Base-by-base conservation (phyloP, 2,329 filamentous ascomycete species). In the Botrytis aclada region DNA sequence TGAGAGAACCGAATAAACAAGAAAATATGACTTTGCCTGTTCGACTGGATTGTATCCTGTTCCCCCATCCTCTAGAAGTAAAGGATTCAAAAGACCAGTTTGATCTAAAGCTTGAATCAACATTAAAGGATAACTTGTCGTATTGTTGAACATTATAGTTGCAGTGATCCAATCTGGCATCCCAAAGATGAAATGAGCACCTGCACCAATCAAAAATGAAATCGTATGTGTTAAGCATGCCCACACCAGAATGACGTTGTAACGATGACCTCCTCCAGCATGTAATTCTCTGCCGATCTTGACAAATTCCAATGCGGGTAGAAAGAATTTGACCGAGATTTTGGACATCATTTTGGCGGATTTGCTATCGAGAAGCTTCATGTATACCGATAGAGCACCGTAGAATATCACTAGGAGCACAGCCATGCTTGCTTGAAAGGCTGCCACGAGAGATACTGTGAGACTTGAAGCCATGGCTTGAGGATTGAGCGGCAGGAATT, bases 11-110 rank as follows among this genome's bases (percentile, higher is more conserved):
- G 89, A 86, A 75, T 89, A 91, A 73, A 92, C 86, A 5, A 92
- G 81, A 77, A 92, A 91, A 79, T 90, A 92, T 22, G 87, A 88
- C 78, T 90, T 88, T 10, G 89, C 89, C 16, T 89, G 83, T 70
- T 87, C 84, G 20, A 91, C 82, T 0, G 87, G 88, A 4, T 82
- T 82, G 2, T 81, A 76, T 3, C 82, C 83, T 79, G 75, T 86
- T 83, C 80, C 84, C 83, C 80, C 84, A 77, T 76, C 85, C 76
- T 74, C 81, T 74, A 74, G 74, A 2, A 85, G 79, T 29, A 91
- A 82, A 3, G 83, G 79, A 37, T 84, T 80, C 10, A 92, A 81
- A 39, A 90, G 87, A 3, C 88, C 88, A 0, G 89, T 77, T 39
- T 74, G 76, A 47, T 79, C 75, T 9, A 79, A 63, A 54, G 82